These are phyloP conservation scores for Zymoseptoria tritici DNA, from an alignment of 2,329 filamentous ascomycete genomes.

Conservation along the genomic window DNA sequence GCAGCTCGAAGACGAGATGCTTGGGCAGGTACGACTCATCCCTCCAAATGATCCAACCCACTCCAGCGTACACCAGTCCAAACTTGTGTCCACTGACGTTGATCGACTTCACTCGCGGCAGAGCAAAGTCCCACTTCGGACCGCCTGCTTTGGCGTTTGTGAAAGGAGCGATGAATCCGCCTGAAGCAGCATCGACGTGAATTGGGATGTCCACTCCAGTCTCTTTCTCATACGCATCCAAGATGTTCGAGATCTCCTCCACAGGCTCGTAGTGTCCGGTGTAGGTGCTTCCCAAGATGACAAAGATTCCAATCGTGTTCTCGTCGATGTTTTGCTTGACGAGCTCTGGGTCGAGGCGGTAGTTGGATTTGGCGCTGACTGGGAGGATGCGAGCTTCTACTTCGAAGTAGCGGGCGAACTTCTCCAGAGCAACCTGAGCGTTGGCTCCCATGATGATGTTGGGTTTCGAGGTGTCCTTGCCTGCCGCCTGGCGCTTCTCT, in stretches of 20 bases:
- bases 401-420: conserved; percentile 67
- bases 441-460: conserved; percentile 71
- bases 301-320: conserved; percentile 70
- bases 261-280: conserved; percentile 69
- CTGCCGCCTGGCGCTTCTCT: conserved; percentile 50
- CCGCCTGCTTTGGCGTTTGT: conserved; percentile 43
- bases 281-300: conserved; percentile 65
- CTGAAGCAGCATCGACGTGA: conserved; percentile 56
- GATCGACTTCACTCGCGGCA: conserved; percentile 58
- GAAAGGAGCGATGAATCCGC: conserved; percentile 57
- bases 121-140: conserved; percentile 55
- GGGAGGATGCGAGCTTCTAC: conserved; percentile 60
- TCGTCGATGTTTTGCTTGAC: conserved; percentile 53
- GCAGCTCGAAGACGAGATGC: conserved; percentile 62
- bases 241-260: conserved; percentile 56
- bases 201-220: conserved; percentile 61
- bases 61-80: conserved; percentile 37
- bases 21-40: conserved; percentile 59
- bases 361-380: conserved; percentile 54
- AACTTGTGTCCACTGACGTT: conserved; percentile 56
- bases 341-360: conserved; percentile 55
- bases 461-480: conserved; percentile 56
- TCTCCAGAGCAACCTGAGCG: conserved; percentile 65
- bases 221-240: conserved; percentile 55
- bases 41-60: conserved; percentile 65